phyloP scores from a whole-genome alignment of 1,139 yeast species.

The Yamadazyma atmosphaerica region DNA sequence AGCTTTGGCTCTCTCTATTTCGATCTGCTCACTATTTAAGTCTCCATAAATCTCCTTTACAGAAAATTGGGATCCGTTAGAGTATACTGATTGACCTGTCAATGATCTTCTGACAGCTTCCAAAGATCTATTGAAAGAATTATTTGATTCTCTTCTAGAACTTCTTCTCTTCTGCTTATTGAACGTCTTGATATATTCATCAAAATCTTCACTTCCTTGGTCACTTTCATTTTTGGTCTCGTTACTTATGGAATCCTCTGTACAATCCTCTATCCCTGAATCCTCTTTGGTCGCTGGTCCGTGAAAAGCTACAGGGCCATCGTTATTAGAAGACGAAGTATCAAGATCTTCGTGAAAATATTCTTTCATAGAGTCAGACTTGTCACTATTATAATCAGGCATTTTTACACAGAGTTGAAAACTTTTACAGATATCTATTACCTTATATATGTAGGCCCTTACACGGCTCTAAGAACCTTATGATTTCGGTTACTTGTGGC shows the following conservation, averaged over 20 bases:
- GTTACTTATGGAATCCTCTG: too few relatives aligned
- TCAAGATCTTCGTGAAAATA: conserved; percentile 4
- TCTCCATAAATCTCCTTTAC: conserved; percentile 39
- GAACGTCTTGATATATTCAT: too few relatives aligned
- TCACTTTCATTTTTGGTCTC: neutral
- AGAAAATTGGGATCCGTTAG: conserved; percentile 20
- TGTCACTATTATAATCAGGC: neutral
- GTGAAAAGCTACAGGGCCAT: conserved; percentile 11
- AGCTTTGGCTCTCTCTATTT: conserved; percentile 37
- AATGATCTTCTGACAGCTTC: conserved; percentile 12
- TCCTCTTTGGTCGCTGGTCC: conserved; percentile 5
- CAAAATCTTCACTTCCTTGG: conserved; percentile 1
- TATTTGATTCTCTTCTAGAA: conserved; percentile 13
- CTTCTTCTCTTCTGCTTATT: conserved; percentile 9
- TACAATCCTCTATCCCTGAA: neutral
- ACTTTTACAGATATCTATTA: too few relatives aligned
- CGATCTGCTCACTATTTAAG: conserved; percentile 28
- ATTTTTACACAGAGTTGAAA: too few relatives aligned
- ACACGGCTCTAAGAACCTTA: too few relatives aligned
- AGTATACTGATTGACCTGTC: conserved; percentile 13
- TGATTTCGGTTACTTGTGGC: conserved; percentile 4
- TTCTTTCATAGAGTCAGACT: conserved; percentile 1
- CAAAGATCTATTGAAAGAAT: conserved; percentile 17
- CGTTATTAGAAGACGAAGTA: conserved; percentile 8
- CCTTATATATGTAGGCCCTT: too few relatives aligned